phyloP scores from a whole-genome alignment of 176 grass and related monocot species.

The Oryza longistaminata region DNA sequence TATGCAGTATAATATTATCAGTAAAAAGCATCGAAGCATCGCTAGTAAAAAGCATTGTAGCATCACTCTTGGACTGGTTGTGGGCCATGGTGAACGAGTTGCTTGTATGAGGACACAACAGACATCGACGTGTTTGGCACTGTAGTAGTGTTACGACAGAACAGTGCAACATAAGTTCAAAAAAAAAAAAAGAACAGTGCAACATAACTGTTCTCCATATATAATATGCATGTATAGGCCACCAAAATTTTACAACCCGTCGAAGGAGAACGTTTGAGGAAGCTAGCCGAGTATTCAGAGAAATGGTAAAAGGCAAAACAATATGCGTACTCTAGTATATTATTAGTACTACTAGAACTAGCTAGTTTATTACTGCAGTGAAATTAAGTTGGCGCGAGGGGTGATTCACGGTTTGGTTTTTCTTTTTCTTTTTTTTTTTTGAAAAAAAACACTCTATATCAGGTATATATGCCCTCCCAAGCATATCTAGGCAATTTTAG shows the following conservation, averaged over 20 bases:
- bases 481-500: too few relatives aligned
- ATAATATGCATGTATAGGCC: neutral
- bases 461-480: too few relatives aligned
- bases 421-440: too few relatives aligned
- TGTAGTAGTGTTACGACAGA: slow-evolving; percentile 2
- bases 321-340: too few relatives aligned
- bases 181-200: slow-evolving; percentile 19
- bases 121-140: neutral
- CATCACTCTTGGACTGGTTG: neutral
- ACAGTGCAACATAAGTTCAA: slow-evolving; percentile 7
- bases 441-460: too few relatives aligned
- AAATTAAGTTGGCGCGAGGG: too few relatives aligned
- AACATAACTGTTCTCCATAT: neutral
- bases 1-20: too few relatives aligned
- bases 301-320: neutral
- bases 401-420: too few relatives aligned
- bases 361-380: too few relatives aligned
- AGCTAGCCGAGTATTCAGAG: neutral
- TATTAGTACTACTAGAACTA: too few relatives aligned
- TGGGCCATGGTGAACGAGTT: neutral
- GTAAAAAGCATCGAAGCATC: too few relatives aligned
- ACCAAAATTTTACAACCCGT: neutral
- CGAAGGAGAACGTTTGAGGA: neutral
- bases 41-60: too few relatives aligned
- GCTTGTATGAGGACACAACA: neutral